Conservation (phyloP, 2,329 filamentous ascomycete species). For the Calonectria honghensis region DNA sequence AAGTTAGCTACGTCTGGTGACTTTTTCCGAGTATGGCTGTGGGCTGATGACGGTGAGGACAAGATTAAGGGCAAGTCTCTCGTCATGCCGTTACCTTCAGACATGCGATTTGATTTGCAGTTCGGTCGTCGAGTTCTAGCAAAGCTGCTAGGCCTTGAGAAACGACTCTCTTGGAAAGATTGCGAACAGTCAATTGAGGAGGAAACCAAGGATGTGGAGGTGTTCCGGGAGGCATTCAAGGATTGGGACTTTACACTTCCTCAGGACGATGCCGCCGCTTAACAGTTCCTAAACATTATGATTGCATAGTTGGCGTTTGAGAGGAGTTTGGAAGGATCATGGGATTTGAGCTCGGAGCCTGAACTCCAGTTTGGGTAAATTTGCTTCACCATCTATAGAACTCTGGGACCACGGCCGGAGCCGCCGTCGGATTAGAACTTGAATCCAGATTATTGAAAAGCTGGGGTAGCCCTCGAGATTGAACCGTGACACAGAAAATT, state of each 20-base stretch:
- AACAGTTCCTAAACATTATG: constrained; percentile 33
- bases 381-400: constrained; percentile 2
- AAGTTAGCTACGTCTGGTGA: constrained; percentile 72
- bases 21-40: constrained; percentile 90
- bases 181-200: constrained; percentile 86
- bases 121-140: constrained; percentile 92
- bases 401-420: background rate
- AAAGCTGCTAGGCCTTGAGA: constrained; percentile 88
- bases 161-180: constrained; percentile 88
- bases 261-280: constrained; percentile 40
- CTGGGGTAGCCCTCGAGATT: background rate
- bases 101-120: constrained; percentile 89
- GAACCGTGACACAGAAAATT: background rate
- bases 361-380: background rate
- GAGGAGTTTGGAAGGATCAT: background rate
- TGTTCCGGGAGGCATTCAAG: constrained; percentile 88
- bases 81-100: constrained; percentile 82
- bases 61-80: constrained; percentile 78
- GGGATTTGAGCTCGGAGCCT: constrained; percentile 1
- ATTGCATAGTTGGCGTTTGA: constrained; percentile 49
- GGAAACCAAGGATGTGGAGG: constrained; percentile 85
- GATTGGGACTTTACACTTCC: constrained; percentile 86
- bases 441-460: background rate
- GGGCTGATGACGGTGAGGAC: constrained; percentile 75
- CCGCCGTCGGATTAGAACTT: background rate